These are phyloP conservation scores for Penicillium sp. DNA, from an alignment of 2,329 filamentous ascomycete species.

Conservation along the genomic window DNA sequence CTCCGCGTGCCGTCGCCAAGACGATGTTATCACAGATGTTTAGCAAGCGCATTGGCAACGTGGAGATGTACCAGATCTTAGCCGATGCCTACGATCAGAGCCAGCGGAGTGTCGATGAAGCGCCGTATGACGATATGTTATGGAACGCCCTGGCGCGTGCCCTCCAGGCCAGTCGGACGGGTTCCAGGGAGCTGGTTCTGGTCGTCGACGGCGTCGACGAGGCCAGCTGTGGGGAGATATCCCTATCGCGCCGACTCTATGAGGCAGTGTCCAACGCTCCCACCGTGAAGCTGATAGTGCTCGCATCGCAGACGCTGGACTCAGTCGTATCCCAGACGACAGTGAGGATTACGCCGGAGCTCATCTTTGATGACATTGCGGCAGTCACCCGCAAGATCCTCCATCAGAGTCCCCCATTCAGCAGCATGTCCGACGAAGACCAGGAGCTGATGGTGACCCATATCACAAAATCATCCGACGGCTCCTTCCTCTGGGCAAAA, in stretches of 20 bases:
- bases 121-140: neutral
- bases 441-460: neutral
- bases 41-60: neutral
- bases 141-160: neutral
- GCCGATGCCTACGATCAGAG: neutral
- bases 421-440: neutral
- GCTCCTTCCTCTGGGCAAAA: neutral
- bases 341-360: neutral
- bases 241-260: neutral
- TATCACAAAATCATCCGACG: neutral
- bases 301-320: neutral
- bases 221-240: neutral
- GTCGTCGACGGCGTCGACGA: neutral
- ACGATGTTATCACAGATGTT: neutral
- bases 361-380: neutral
- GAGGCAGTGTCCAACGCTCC: neutral
- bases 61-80: neutral
- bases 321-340: neutral
- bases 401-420: neutral
- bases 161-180: neutral
- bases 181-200: neutral
- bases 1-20: neutral
- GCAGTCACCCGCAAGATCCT: neutral
- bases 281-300: neutral
- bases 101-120: neutral